Base-by-base conservation (phyloP, 441 rosid species). In the Brassica balearica region DNA sequence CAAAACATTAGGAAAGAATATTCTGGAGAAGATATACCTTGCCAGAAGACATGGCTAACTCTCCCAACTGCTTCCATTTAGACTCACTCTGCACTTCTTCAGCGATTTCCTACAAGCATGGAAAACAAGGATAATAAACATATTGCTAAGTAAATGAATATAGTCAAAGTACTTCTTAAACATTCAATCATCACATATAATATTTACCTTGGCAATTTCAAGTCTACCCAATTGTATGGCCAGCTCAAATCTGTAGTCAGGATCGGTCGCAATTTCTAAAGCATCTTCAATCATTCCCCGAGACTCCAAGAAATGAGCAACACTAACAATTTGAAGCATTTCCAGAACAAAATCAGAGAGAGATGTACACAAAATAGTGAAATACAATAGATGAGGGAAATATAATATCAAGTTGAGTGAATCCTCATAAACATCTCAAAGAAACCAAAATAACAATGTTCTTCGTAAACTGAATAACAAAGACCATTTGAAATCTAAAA, bases 271-370 rank as follows among this genome's bases (percentile, higher is more conserved):
- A 79, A 91, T 95, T 80, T 94, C 97, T 72, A 96, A 80, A 75
- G 99, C 99, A 72, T 94, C 90, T 84, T 96, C 97, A 77, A 96
- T 80, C 99, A 94, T 96, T 65, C 98, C 97, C 41, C 98, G 93
- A 32, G 99, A 90, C 83, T 93, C 99, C 94, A 93, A 85, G 91
- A 96, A 96, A 72, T 77, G 95, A 77, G 99, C 98, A 86, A 96
- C 97, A 80, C 99, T 96, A 74, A 77, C 78, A 80, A 75, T 66
- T 64, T 75, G 80, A 80, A 73, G 23, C 48, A 71, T 20, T 29
- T 32, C 8, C 60, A 77, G 67, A 73, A 34, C 14, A 77, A 77
- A 65, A 38, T 72, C 43, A 64, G 71, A 19, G 19, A 82, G 73
- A 64, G 69, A 58, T 15, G 25, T 22, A 38, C 14, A 67, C 8